phyloP scores from a whole-genome alignment of 2,329 filamentous ascomycete species.

The Setomelanomma holmii region DNA sequence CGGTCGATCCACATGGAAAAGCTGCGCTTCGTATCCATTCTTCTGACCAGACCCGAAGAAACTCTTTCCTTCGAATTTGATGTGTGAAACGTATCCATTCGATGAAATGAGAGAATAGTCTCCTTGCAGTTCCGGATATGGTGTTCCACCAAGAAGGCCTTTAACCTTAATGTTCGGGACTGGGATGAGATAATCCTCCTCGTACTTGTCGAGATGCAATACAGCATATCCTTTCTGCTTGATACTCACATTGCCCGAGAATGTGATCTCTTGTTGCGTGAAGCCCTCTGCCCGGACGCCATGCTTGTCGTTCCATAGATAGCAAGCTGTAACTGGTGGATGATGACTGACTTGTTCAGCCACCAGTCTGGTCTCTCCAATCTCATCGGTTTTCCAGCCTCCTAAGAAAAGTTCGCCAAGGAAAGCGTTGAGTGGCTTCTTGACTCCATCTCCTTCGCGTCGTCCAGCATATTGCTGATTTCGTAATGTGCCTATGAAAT shows the following conservation, averaged over 20 bases:
- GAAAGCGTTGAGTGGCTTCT: constrained; percentile 61
- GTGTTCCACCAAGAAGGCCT: constrained; percentile 51
- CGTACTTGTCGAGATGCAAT: constrained; percentile 52
- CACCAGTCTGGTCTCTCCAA: constrained; percentile 51
- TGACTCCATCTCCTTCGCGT: constrained; percentile 52
- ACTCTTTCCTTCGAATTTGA: constrained; percentile 55
- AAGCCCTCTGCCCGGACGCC: constrained; percentile 55
- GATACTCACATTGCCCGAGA: constrained; percentile 53
- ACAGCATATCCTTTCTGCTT: constrained; percentile 57
- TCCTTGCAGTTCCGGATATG: constrained; percentile 54
- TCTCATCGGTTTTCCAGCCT: constrained; percentile 36
- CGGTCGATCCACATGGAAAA: constrained; percentile 46
- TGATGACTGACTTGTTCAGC: constrained; percentile 57
- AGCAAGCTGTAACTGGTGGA: constrained; percentile 57
- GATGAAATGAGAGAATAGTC: constrained; percentile 52
- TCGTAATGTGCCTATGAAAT: constrained; percentile 56
- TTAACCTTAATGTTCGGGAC: constrained; percentile 56
- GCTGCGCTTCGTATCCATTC: constrained; percentile 50
- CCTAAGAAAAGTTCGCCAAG: constrained; percentile 58
- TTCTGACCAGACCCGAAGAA: constrained; percentile 51
- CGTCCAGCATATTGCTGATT: constrained; percentile 58
- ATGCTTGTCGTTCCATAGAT: constrained; percentile 54
- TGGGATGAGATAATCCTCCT: constrained; percentile 56
- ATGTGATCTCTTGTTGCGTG: constrained; percentile 56
- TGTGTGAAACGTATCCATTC: constrained; percentile 50